Evolutionary conservation across 225 moss, liverwort and hornwort genomes (phyloP), one percentile per base, ranked within the genome.

Genomic region (Bryoerythrophyllum caledonicum): DNA sequence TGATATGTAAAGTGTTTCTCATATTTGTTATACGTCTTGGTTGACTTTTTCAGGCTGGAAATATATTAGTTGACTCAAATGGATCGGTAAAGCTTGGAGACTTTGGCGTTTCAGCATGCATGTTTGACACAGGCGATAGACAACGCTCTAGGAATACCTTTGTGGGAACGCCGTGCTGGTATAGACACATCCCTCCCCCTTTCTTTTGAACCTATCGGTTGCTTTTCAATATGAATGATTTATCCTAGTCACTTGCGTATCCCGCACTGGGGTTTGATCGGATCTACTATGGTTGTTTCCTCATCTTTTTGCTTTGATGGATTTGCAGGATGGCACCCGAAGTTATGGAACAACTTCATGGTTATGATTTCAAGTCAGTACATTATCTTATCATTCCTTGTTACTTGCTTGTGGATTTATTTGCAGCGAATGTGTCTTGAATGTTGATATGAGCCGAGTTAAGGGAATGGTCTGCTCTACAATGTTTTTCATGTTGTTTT

Each of bases 321-420:
- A 71, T 78, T 64, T 80, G 78, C 83, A 90, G 90, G 90, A 99
- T 99, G 97, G 97, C 97, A 40, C 97, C 97, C 35, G 97, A 99
- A 89, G 97, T 99, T 30, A 99, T 99, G 97, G 97, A 99, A 86
- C 97, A 99, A 72, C 84, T 99, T 74, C 97, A 95, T 79, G 97
- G 97, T 48, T 99, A 99, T 60, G 97, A 99, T 81, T 99, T 99
- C 80, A 99, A 95, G 84, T 88, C 28, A 76, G 88, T 76, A 64
- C 64, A 63, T 38, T 30, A 10, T 38, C 60, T 65, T 40, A 55
- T 73, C 68, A 52, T 84, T 12, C 46, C 25, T 60, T 32, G 56
- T 74, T 25, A 24, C 26, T 28, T 15, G 54, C 55, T 66, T 24
- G n/a, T 21, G 25, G 49, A 32, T 81, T 74, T 43, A 17, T 67